A percentile compares a stretch with the other conserved stretches of the same genome.
phyloP scores from a whole-genome alignment of 805 yeast genomes.

The Lachancea fermentati region DNA sequence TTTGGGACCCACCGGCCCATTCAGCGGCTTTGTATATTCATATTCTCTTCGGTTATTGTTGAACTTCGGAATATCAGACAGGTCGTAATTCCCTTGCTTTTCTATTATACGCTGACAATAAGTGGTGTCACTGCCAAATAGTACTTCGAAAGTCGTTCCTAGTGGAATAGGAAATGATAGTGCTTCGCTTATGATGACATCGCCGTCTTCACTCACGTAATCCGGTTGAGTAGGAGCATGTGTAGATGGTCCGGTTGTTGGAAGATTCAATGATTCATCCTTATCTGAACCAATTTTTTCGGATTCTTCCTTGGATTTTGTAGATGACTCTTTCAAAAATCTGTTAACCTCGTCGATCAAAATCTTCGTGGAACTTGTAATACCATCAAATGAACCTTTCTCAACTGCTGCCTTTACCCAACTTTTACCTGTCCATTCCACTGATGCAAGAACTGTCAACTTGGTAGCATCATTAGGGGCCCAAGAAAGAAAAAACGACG shows the following conservation, averaged over 20 bases:
- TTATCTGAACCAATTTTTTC: slow-evolving; percentile 10
- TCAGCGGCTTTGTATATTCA: slow-evolving; percentile 52
- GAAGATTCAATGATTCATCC: slow-evolving; percentile 22
- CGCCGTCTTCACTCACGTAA: slow-evolving; percentile 43
- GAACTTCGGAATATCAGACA: slow-evolving; percentile 47
- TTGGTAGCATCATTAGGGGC: slow-evolving; percentile 50
- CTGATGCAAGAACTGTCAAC: slow-evolving; percentile 46
- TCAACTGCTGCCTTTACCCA: slow-evolving; percentile 78
- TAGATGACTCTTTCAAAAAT: slow-evolving; percentile 19
- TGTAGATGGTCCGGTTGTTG: slow-evolving; percentile 32
- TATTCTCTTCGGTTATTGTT: slow-evolving; percentile 41
- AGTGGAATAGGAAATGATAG: slow-evolving; percentile 55
- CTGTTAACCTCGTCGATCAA: slow-evolving; percentile 44
- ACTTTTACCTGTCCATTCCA: slow-evolving; percentile 70
- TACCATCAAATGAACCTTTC: slow-evolving; percentile 68
- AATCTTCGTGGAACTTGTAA: slow-evolving; percentile 49
- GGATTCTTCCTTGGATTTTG: slow-evolving; percentile 12
- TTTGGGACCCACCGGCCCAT: slow-evolving; percentile 65
- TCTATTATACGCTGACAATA: slow-evolving; percentile 43
- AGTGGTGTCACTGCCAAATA: slow-evolving; percentile 57
- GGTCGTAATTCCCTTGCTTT: slow-evolving; percentile 57
- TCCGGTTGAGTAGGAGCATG: slow-evolving; percentile 43
- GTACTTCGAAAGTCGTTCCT: slow-evolving; percentile 52
- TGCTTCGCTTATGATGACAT: slow-evolving; percentile 45
- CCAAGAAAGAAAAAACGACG: slow-evolving; percentile 59